Percentiles rank a stretch among this genome's conserved stretches.
These are phyloP conservation scores for Artemisia argyi DNA, from an alignment of 129 eudicot species.

Conservation along the genomic window DNA sequence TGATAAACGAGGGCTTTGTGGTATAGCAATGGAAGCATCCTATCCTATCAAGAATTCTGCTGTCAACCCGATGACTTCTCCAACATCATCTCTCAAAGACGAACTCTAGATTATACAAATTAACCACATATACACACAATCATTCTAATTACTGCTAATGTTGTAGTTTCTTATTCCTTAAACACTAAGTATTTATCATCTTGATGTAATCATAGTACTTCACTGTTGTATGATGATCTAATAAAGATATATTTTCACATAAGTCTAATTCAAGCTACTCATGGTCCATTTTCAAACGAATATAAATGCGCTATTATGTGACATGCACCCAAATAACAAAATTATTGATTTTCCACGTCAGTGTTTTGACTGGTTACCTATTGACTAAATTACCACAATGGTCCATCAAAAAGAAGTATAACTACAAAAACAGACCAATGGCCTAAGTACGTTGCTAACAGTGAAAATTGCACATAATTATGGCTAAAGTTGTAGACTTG, in stretches of 20 bases:
- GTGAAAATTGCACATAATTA: too few species aligned
- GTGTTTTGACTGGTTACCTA: too few species aligned
- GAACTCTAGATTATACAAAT: conserved; percentile 42
- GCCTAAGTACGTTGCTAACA: too few species aligned
- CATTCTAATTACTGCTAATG: not conserved
- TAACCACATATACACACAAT: conserved; percentile 4
- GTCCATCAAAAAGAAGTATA: too few species aligned
- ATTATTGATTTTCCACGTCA: too few species aligned
- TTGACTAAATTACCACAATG: too few species aligned
- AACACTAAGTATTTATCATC: conserved; percentile 3
- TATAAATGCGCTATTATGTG: too few species aligned
- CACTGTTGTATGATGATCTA: conserved; percentile 26
- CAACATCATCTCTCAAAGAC: conserved; percentile 36
- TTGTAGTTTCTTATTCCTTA: conserved; percentile 8
- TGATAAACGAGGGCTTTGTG: conserved; percentile 46
- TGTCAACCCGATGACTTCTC: conserved; percentile 28
- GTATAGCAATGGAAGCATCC: conserved; percentile 57
- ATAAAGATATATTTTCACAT: conserved; percentile 26
- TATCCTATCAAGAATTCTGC: conserved; percentile 48
- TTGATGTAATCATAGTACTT: conserved; percentile 24
- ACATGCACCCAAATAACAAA: too few species aligned
- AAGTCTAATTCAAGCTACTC: too few species aligned
- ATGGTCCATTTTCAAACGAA: too few species aligned
- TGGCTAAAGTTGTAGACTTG: not conserved
- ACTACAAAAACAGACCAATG: too few species aligned